Base-by-base conservation (phyloP, 2,329 filamentous ascomycete species). In the Sphaerulina vaccinii region DNA sequence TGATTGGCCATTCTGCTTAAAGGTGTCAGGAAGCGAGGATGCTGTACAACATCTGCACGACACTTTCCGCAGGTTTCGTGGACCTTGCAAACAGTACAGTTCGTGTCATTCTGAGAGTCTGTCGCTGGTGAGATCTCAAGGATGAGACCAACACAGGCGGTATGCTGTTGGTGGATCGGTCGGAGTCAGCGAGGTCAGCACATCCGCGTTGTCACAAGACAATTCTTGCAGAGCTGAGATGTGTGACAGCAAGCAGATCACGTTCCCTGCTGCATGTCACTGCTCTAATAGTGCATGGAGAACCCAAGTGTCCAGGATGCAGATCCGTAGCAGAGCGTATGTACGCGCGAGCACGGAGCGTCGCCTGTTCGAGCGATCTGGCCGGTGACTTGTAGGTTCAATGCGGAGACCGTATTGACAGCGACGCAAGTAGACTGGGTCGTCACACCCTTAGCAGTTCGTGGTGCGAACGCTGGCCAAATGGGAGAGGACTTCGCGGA, bases 1-100 rank as follows among this genome's bases (percentile, higher is more conserved):
- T 49, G 32, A 58, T 60, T 60, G 57, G 57, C 35, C 35, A 40
- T 51, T 44, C 18, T 39, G 52, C 53, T 51, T 58, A 47, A 36
- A 38, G 50, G 32, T 27, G 50, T 37, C 29, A 29, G 41, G 11
- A 45, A 32, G 29, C 53, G 45, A 52, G 50, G 21, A 21, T 32
- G 29, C 36, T 41, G 50, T 58, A 39, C 52, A 21, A 58, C 55
- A 29, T 40, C 27, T 41, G 49, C 42, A 46, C 41, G 21, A 45
- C 36, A 46, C 32, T 36, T 42, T 39, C 27, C 40, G 42, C 40
- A 50, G 46, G 41, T 27, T 23, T 39, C 39, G 45, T 52, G 55
- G 41, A 32, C 44, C 50, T 46, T 52, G 43, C 41, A 29, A 52
- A 44, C 45, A 27, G 22, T 45, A 48, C 37, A n/a, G n/a, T 19